Percentiles rank a stretch among this genome's conserved stretches.
Conservation (phyloP, 352 stramenopile species). For the Phytophthora citrophthora region DNA sequence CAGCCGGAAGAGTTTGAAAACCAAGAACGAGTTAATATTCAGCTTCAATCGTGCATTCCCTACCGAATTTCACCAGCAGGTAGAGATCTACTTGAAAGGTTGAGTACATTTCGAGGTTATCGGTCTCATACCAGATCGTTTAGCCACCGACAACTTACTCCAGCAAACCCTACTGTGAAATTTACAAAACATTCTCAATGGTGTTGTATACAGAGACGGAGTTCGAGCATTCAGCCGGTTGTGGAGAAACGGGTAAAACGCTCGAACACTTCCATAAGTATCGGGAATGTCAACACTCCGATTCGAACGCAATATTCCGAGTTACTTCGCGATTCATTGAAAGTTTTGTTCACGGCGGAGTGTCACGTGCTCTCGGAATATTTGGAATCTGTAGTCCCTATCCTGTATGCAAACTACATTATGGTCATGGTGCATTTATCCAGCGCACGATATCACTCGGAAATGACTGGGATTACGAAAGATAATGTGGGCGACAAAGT, state of each 20-base stretch:
- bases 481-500: background rate
- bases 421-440: conserved; percentile 23
- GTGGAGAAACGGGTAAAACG: background rate
- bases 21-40: background rate
- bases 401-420: conserved; percentile 28
- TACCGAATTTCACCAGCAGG: background rate
- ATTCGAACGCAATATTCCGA: background rate
- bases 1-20: background rate
- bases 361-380: conserved; percentile 44
- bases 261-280: too few species aligned
- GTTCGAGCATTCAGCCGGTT: conserved; percentile 1
- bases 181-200: background rate
- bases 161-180: background rate
- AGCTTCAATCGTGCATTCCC: background rate
- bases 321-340: conserved; percentile 5
- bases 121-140: background rate
- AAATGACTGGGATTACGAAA: conserved; percentile 6
- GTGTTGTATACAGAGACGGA: background rate
- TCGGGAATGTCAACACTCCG: too few species aligned
- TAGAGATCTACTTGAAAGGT: background rate
- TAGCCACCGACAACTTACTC: background rate
- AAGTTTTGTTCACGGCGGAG: conserved; percentile 32
- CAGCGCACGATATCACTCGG: conserved; percentile 16
- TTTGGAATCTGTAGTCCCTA: conserved; percentile 34
- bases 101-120: background rate